phyloP scores from a whole-genome alignment of 345 rosid genomes.

The Kandelia obovata region DNA sequence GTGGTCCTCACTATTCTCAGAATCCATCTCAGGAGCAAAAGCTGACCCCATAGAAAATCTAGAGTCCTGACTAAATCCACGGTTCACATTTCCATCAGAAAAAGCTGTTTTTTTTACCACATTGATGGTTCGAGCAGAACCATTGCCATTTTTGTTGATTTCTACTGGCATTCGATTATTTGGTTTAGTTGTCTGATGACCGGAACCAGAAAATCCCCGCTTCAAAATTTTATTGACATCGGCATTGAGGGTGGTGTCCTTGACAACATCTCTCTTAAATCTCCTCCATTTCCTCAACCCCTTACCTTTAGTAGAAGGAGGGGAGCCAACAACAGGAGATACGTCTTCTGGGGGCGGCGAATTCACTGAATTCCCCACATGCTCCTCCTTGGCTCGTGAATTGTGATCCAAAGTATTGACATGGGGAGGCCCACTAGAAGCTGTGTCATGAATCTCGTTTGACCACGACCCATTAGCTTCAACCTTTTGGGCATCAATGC shows the following conservation, averaged over 20 bases:
- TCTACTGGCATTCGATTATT: constrained; percentile 28
- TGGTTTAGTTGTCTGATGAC: constrained; percentile 38
- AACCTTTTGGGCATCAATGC: constrained; percentile 2
- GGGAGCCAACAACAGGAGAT: constrained; percentile 29
- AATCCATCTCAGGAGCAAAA: constrained; percentile 46
- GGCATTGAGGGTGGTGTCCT: constrained; percentile 36
- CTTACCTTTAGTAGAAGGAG: constrained; percentile 46
- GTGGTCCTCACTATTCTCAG: constrained; percentile 62
- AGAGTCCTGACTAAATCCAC: constrained; percentile 44
- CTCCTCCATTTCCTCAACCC: constrained; percentile 90
- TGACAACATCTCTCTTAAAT: constrained; percentile 52
- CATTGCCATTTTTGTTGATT: constrained; percentile 38
- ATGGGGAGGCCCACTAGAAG: constrained; percentile 14
- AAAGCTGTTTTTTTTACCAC: constrained; percentile 27
- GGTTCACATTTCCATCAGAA: constrained; percentile 30
- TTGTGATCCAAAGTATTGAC: constrained; percentile 10
- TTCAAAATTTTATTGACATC: constrained; percentile 59
- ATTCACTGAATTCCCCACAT: constrained; percentile 8
- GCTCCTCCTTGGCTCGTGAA: constrained; percentile 19
- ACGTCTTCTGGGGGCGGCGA: constrained; percentile 18
- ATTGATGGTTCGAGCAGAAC: constrained; percentile 40
- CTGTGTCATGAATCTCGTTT: constrained; percentile 23
- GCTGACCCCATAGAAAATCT: constrained; percentile 47
- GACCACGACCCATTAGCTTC: constrained; percentile 39
- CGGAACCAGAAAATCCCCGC: constrained; percentile 51